phyloP scores from a whole-genome alignment of 768 basidiomycete genomes.

The Suillus subaureus region DNA sequence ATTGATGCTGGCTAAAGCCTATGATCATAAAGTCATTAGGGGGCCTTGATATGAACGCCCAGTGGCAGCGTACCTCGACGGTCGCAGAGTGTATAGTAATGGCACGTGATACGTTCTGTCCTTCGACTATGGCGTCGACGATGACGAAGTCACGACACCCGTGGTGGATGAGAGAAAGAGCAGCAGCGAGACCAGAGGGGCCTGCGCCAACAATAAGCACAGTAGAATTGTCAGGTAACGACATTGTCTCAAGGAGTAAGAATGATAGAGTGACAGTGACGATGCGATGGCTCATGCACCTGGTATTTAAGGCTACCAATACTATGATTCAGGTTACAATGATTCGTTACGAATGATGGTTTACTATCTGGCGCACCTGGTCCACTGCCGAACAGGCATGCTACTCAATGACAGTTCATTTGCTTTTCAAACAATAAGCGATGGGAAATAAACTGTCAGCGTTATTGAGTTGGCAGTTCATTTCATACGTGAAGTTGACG shows the following conservation, averaged over 20 bases:
- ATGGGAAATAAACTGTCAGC: too few species aligned
- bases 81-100: conserved; percentile 48
- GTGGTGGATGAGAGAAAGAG: conserved; percentile 47
- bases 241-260: not conserved
- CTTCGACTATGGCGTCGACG: conserved; percentile 36
- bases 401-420: too few species aligned
- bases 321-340: not conserved
- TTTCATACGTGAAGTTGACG: too few species aligned
- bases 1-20: conserved; percentile 46
- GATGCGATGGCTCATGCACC: not conserved
- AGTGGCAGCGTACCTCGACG: conserved; percentile 38
- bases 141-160: conserved; percentile 29
- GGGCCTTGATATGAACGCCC: not conserved
- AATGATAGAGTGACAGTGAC: not conserved
- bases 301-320: not conserved
- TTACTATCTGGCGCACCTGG: too few species aligned
- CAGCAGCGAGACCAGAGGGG: conserved; percentile 48
- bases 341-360: too few species aligned
- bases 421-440: too few species aligned
- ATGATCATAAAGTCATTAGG: conserved; percentile 24
- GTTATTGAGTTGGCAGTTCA: too few species aligned
- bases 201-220: conserved; percentile 55
- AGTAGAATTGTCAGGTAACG: conserved; percentile 26
- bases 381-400: too few species aligned
- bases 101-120: conserved; percentile 41